Evolutionary conservation across 176 grass and related monocot species (phyloP), one percentile per base, ranked within the genome.

Genomic region (Ananas comosus): DNA sequence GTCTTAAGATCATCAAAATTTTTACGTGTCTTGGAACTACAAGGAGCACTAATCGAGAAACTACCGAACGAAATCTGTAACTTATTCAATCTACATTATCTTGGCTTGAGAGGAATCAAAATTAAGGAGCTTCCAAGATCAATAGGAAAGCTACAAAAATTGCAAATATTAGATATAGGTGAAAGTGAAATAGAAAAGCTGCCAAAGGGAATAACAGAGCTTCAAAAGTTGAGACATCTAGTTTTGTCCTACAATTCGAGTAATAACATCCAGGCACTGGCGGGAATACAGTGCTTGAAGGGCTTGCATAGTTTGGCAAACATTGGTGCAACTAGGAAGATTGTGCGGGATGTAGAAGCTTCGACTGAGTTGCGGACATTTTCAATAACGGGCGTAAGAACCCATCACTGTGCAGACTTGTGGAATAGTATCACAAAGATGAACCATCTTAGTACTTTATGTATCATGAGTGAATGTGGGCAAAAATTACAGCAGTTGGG

Each of bases 61-160:
- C 21, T 84, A 50, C 76, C 57, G 12, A 74, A 65, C 1, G 76
- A 84, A 29, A 76, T 84, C 71, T n/a, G n/a, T 47, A 58, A 70
- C 12, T 57, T 84, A 50, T 75, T 79, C 50, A 84, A 84, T n/a
- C 28, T 49, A 16, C 49, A 76, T 28, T 84, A 57, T 69, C 66
- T 84, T 49, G 57, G 82, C 16, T 71, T 84, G 51, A 69, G 82
- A 16, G 13, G 14, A 57, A 84, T 75, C 5, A 74, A 74, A 25
- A 65, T 79, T 79, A 0, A 33, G 47, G 74, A 48, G 14, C 67
- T 75, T 29, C 67, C 82, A 18, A n/a, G 23, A 69, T 74, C 68
- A 48, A 50, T 84, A 10, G 76, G 76, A 33, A 84, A 71, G 59
- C 76, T 84, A 7, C 53, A 70, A 19, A 79, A 84, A 56, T 28